Evolutionary conservation across 257 asterid species (phyloP), one percentile per base, ranked within the genome.

Genomic region (Parsonsia alboflavescens): DNA sequence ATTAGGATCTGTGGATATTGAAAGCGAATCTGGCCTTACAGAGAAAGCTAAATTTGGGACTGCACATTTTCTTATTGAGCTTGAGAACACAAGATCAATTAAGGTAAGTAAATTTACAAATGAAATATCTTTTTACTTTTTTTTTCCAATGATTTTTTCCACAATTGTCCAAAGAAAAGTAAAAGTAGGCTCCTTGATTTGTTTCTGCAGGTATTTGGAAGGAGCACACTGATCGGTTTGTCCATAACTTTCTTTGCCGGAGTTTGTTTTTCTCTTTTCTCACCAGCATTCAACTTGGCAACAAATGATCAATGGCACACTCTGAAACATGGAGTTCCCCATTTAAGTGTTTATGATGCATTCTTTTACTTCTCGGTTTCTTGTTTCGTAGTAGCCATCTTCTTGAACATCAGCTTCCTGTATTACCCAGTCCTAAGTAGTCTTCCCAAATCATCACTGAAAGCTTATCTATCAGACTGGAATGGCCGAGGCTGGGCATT

Each of bases 251-350:
- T 92, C 88, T 92, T 94, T 24, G 96, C 97, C 0, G 99, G 99
- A 53, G 11, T 88, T 45, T 92, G 97, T 77, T 92, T 94, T 77
- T 94, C 99, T 36, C 84, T 94, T 15, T 92, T 94, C 65, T 86
- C 97, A 7, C 99, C 99, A 0, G 99, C 99, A 8, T 90, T 94
- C 88, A 92, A 92, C 77, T 64, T 94, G 46, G 97, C 97, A 44
- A 92, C 99, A 3, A 94, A 94, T 39, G 99, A 94, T 78, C 97
- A 94, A 48, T 94, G 97, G 97, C 84, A 90, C 49, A 86, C 92
- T 2, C 73, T 94, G 42, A 76, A 84, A 72, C 56, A 75, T 2
- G 96, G 93, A 1, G 90, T 90, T 66, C 92, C 95, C 5, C 97
- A 90, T 80, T 68, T 94, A 66, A 90, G 86, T 21, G 96, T 92